Conservation (phyloP, 768 basidiomycete species). For the Leucosporidium scottii region DNA sequence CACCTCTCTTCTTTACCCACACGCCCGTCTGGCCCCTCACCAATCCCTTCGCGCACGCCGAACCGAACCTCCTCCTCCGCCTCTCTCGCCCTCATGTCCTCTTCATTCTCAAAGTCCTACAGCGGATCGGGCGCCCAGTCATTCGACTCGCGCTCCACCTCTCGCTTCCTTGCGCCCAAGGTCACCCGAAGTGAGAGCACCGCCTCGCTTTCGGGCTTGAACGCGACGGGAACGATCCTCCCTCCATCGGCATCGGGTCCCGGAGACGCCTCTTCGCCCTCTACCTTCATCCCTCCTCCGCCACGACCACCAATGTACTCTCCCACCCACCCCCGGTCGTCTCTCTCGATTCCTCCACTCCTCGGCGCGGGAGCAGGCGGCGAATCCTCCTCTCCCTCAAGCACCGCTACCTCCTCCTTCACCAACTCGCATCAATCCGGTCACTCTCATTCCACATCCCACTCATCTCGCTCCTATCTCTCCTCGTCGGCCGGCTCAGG, state of each 20-base stretch:
- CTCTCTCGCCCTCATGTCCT: conserved; percentile 26
- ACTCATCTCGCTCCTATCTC: conserved; percentile 2
- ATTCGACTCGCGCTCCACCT: neutral
- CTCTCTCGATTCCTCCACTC: neutral
- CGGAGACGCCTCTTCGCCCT: neutral
- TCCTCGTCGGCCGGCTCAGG: conserved; percentile 10
- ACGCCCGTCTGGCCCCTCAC: no score
- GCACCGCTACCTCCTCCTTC: conserved; percentile 7
- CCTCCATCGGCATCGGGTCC: neutral
- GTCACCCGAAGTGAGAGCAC: conserved; percentile 9
- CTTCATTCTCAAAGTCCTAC: conserved; percentile 13
- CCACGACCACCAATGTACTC: neutral
- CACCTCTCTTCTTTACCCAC: no score
- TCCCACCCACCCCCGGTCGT: neutral
- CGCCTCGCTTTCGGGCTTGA: conserved; percentile 16
- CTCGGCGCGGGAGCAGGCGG: neutral
- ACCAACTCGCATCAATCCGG: conserved; percentile 8
- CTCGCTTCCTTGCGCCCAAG: neutral
- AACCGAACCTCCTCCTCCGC: conserved; percentile 20
- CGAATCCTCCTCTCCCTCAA: conserved; percentile 14
- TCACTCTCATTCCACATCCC: neutral
- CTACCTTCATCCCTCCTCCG: conserved; percentile 10
- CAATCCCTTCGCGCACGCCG: no score
- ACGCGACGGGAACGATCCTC: conserved; percentile 21
- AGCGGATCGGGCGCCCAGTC: neutral